These are phyloP conservation scores for Fusarium tricinctum DNA, from an alignment of 2,329 filamentous ascomycete genomes.

Conservation along the genomic window DNA sequence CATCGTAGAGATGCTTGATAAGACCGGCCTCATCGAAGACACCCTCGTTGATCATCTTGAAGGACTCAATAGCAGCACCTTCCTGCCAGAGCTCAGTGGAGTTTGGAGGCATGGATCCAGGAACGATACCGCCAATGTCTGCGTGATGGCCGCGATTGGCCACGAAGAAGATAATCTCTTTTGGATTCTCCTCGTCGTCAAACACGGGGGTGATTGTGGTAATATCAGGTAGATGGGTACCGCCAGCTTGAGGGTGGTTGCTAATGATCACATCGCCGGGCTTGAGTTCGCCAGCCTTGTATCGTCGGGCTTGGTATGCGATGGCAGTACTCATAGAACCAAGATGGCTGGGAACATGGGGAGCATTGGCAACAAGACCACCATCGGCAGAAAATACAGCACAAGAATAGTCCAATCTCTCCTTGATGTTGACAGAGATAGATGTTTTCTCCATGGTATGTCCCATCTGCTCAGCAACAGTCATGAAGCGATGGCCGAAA, in stretches of 20 bases:
- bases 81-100: constrained; percentile 72
- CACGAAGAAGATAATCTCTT: constrained; percentile 53
- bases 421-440: constrained; percentile 83
- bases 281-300: constrained; percentile 40
- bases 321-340: constrained; percentile 45
- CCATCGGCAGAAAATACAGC: constrained; percentile 79
- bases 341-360: constrained; percentile 42
- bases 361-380: constrained; percentile 39
- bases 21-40: constrained; percentile 60
- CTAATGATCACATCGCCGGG: constrained; percentile 43
- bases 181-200: constrained; percentile 47
- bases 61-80: constrained; percentile 67
- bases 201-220: constrained; percentile 51
- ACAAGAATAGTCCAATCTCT: constrained; percentile 83
- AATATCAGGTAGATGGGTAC: constrained; percentile 49
- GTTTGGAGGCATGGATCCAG: constrained; percentile 81
- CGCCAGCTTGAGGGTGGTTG: constrained; percentile 48
- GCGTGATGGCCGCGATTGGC: constrained; percentile 54
- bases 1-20: constrained; percentile 70
- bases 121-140: constrained; percentile 71
- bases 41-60: constrained; percentile 50
- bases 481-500: constrained; percentile 85
- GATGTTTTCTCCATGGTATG: constrained; percentile 81
- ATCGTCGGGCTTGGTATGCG: constrained; percentile 39
- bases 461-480: constrained; percentile 86